Evolutionary conservation across 768 basidiomycete species (phyloP).

Genomic region (Xanthoconium stramineum): DNA sequence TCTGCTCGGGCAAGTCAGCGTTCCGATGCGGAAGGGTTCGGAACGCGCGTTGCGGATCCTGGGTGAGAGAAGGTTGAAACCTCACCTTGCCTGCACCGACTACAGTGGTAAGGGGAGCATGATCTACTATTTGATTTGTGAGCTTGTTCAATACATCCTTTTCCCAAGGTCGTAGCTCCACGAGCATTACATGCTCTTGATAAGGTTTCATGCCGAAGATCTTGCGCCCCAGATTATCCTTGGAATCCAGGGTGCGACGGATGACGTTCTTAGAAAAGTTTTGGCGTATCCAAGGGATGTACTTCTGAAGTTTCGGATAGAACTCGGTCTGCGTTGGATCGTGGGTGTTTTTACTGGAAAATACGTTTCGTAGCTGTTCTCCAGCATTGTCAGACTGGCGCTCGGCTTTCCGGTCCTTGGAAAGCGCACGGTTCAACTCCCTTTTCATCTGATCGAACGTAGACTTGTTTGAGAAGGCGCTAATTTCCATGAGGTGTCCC

Average conservation of each 20-base stretch:
- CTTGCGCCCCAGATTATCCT: neutral
- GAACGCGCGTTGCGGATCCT: no score
- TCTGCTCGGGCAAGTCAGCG: neutral
- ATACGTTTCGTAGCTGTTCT: neutral
- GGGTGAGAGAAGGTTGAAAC: neutral
- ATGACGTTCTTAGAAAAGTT: neutral
- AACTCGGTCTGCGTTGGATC: neutral
- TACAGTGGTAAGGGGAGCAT: neutral
- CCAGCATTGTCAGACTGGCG: neutral
- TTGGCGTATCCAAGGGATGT: neutral
- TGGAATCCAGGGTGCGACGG: neutral
- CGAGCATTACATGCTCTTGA: neutral
- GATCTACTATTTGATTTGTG: neutral
- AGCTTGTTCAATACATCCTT: neutral
- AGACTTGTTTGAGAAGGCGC: accelerated
- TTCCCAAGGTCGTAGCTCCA: neutral
- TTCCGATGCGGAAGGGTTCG: no score
- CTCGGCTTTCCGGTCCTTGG: neutral
- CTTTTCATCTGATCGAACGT: neutral
- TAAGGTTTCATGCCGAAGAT: neutral
- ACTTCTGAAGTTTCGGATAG: neutral
- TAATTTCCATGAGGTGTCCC: neutral
- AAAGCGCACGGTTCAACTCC: neutral
- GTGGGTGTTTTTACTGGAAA: neutral
- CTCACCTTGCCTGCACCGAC: neutral